Evolutionary conservation across 1,284 basidiomycete genomes (phyloP).

Genomic region (Microbotryum saponariae): DNA sequence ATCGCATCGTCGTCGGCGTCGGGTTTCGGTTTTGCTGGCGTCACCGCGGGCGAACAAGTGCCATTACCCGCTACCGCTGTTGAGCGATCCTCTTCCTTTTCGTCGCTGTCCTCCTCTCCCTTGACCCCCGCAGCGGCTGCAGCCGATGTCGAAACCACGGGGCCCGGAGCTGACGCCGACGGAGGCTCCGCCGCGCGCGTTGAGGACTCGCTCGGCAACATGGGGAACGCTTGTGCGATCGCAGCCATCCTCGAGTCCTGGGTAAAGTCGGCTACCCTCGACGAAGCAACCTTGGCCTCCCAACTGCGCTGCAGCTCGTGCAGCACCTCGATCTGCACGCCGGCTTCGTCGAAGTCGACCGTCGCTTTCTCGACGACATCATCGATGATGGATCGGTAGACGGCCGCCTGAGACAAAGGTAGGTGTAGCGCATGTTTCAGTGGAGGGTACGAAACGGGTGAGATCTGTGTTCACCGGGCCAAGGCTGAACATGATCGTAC

Average conservation of each 20-base stretch:
- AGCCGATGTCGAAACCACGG: background rate
- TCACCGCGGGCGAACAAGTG: conserved; percentile 11
- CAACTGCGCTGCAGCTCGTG: conserved; percentile 90
- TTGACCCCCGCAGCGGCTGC: background rate
- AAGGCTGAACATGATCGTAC: conserved; percentile 45
- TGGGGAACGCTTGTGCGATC: conserved; percentile 20
- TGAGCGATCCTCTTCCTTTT: background rate
- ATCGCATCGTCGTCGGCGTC: conserved; percentile 66
- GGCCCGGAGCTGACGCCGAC: conserved; percentile 8
- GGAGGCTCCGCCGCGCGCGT: conserved; percentile 3
- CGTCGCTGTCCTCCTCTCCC: conserved; percentile 6
- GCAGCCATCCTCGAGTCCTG: conserved; percentile 38
- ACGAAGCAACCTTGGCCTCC: conserved; percentile 84
- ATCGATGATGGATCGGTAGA: conserved; percentile 92
- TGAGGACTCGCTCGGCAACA: conserved; percentile 4
- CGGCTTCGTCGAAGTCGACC: conserved; percentile 94
- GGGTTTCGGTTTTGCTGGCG: conserved; percentile 34
- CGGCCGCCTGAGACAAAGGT: conserved; percentile 57
- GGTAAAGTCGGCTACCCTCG: conserved; percentile 83
- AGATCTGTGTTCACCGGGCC: conserved; percentile 40
- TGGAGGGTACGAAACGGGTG: background rate
- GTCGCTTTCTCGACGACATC: conserved; percentile 84
- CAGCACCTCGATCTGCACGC: conserved; percentile 83
- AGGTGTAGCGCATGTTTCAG: background rate
- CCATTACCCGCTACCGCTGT: conserved; percentile 1